Evolutionary conservation across 2,329 filamentous ascomycete species (phyloP), one percentile per base, ranked within the genome.

Genomic region (Escovopsis sp.): DNA sequence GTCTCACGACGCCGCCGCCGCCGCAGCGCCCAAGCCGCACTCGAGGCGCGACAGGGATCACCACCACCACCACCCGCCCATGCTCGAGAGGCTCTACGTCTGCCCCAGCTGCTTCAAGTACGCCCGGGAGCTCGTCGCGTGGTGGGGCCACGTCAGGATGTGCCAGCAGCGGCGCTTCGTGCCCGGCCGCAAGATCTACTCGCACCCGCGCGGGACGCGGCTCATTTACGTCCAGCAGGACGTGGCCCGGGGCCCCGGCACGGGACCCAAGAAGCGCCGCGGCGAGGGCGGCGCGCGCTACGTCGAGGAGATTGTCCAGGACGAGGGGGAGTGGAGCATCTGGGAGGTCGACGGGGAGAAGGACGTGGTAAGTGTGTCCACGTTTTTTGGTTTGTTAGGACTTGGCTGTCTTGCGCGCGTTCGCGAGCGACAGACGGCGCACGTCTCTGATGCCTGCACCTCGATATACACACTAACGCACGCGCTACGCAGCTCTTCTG

Each of bases 61-160:
- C n/a, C n/a, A n/a, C n/a, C n/a, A 61, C 21, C 21, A 25, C 4
- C 36, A 51, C 27, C 38, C 51, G 12, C 60, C 61, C 1, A 61
- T 73, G 47, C 67, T 84, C 13, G 73, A 79, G 43, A 62, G 76
- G 37, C 62, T 96, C 7, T 92, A 87, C 48, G 81, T 96, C 25
- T 98, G 90, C 52, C 79, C 83, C 25, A 80, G 75, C 65, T 98
- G 90, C 62, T 96, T 96, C 66, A 88, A 87, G 52, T 98, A 98
- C 57, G 80, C 79, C 26, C 71, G 66, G 43, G 72, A 76, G 48
- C 53, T 75, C 11, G 61, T 69, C 15, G 57, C 66, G 1, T 77
- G 71, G 70, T 63, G 63, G 48, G 61, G 63, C 15, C 76, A 80
- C 47, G 65, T 72, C 14, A 61, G 61, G 18, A 54, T 64, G 26